Evolutionary conservation across 2,329 filamentous ascomycete species (phyloP), one percentile per base, ranked within the genome.

Genomic region (Eutypella sp.): DNA sequence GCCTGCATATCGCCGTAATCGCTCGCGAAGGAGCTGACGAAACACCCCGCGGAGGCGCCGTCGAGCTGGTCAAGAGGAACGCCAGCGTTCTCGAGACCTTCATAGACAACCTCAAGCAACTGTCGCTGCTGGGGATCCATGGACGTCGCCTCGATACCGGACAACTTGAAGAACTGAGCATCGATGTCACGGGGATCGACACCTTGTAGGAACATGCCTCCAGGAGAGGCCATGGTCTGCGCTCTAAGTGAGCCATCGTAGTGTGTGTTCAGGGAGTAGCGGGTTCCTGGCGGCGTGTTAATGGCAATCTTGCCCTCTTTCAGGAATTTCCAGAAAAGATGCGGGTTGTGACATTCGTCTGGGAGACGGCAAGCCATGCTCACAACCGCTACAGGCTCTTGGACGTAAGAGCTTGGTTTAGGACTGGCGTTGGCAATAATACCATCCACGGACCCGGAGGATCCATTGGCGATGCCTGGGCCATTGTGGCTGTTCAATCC

Each of bases 311-410:
- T 48, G 5, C 65, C 64, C 0, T 54, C 31, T 15, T 52, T 45
- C 1, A 72, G 51, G 41, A 69, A 63, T 2, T 67, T 53, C 68
- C 70, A 72, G 2, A 71, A 56, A 36, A 59, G 57, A 2, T 54
- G 47, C 1, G 67, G 66, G 2, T 57, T 59, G 25, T 52, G 57
- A 29, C 60, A 60, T 29, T 55, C 54, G 0, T 70, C 70, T 0
- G 71, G 68, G 2, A 73, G 65, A 1, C 71, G 64, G 52, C 69
- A 73, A 3, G 62, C 67, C 6, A 67, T 58, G 22, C 71, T 70
- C 9, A 75, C 57, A 13, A 75, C 60, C 20, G 71, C 72, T 20
- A 74, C 61, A 15, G 68, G 66, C 31, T 15, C n/a, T 36, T 36
- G 33, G 15, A n/a, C n/a, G n/a, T 34, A n/a, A n/a, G 8, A 13